phyloP scores from a whole-genome alignment of 345 rosid species.

The Salix dunnii region DNA sequence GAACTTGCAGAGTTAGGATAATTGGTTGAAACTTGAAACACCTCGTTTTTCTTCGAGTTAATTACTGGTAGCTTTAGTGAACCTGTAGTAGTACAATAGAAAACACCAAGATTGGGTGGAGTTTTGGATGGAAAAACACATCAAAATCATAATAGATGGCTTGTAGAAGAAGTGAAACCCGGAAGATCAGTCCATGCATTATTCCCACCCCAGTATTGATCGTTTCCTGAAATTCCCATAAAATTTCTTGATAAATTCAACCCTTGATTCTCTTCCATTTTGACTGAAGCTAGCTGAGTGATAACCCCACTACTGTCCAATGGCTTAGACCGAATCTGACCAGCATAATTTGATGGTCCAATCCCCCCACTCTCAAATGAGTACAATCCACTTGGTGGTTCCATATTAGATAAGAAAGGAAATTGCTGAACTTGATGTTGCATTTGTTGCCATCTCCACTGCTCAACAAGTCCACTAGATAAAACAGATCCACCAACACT shows the following conservation, averaged over 20 bases:
- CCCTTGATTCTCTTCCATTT: conserved; percentile 43
- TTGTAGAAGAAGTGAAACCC: conserved; percentile 39
- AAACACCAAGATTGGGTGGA: neutral
- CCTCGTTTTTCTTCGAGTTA: neutral
- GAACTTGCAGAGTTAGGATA: conserved; percentile 18
- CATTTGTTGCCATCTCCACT: conserved; percentile 37
- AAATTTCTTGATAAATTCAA: conserved; percentile 46
- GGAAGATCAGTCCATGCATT: conserved; percentile 57
- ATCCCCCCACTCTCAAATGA: conserved; percentile 29
- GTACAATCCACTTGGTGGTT: conserved; percentile 27
- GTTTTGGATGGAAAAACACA: neutral
- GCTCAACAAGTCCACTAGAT: conserved; percentile 38
- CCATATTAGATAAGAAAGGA: conserved; percentile 37
- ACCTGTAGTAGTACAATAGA: conserved; percentile 8
- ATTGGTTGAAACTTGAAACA: conserved; percentile 1
- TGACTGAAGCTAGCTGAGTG: conserved; percentile 20
- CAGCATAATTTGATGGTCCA: conserved; percentile 20
- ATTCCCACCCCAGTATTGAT: conserved; percentile 38
- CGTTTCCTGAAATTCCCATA: conserved; percentile 36
- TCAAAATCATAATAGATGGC: conserved; percentile 38
- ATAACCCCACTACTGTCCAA: conserved; percentile 19
- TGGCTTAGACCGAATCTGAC: conserved; percentile 30
- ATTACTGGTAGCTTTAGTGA: neutral
- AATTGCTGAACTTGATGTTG: conserved; percentile 32
- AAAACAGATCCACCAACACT: conserved; percentile 21